A percentile compares a stretch with the other conserved stretches of the same genome.
phyloP scores from a whole-genome alignment of 2,329 filamentous ascomycete species.

The Cryphonectria carpinicola region DNA sequence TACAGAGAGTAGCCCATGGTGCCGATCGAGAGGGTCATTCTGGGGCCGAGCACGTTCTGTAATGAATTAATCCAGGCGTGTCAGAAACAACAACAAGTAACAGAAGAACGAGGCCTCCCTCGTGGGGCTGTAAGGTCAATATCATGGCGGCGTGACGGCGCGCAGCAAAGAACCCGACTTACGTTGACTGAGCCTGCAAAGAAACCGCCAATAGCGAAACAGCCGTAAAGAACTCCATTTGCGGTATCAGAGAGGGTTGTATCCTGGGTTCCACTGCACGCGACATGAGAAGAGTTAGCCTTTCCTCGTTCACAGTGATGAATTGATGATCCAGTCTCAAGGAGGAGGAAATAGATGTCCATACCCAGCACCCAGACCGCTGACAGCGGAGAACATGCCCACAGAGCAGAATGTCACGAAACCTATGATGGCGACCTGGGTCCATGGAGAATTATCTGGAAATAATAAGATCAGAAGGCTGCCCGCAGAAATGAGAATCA shows the following conservation, averaged over 20 bases:
- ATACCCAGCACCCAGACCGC: constrained; percentile 28
- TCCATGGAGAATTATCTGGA: constrained; percentile 32
- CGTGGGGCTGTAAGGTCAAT: not conserved
- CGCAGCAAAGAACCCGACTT: not conserved
- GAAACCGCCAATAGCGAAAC: constrained; percentile 27
- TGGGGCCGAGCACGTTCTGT: constrained; percentile 32
- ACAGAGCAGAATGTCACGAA: constrained; percentile 34
- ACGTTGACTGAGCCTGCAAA: constrained; percentile 31
- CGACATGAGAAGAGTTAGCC: not conserved
- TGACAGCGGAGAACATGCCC: constrained; percentile 33
- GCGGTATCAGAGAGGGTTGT: constrained; percentile 29
- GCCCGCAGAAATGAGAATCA: too few relatives aligned
- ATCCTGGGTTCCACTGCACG: constrained; percentile 29
- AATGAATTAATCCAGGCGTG: not conserved
- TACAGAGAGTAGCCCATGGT: constrained; percentile 31
- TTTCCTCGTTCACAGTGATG: too few relatives aligned
- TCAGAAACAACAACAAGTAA: not conserved
- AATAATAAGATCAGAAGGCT: not conserved
- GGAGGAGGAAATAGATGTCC: not conserved
- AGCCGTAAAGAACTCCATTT: constrained; percentile 34
- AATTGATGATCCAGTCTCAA: not conserved
- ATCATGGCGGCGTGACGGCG: not conserved
- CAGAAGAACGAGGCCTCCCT: not conserved
- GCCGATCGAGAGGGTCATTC: constrained; percentile 31
- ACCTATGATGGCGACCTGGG: constrained; percentile 32